phyloP scores from a whole-genome alignment of 371 early-diverging fungal species.

The Mucor piriformis region DNA sequence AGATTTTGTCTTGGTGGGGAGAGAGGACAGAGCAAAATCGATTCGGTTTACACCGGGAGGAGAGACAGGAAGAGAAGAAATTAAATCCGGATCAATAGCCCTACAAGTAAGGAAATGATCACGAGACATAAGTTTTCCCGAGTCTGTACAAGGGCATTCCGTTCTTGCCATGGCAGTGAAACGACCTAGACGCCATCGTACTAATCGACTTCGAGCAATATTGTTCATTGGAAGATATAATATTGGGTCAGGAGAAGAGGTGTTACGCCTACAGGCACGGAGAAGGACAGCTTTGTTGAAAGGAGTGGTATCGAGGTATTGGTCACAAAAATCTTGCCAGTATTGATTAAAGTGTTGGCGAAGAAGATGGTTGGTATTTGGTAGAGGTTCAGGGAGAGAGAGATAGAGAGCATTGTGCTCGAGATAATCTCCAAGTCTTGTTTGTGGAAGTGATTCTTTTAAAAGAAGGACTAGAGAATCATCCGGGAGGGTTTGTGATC shows the following conservation, averaged over 20 bases:
- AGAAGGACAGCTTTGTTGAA: too few relatives aligned
- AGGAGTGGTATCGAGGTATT: too few relatives aligned
- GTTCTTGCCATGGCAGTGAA: neutral
- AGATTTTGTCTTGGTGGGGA: too few relatives aligned
- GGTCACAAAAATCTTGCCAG: neutral
- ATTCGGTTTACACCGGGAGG: constrained; percentile 3
- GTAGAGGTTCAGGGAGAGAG: neutral
- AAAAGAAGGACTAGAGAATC: neutral
- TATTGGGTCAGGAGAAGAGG: too few relatives aligned
- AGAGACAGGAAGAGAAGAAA: neutral
- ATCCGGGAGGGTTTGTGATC: neutral
- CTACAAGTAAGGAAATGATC: neutral
- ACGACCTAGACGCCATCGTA: constrained; percentile 11
- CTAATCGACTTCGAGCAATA: constrained; percentile 2
- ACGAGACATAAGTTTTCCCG: neutral
- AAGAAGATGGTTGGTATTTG: neutral
- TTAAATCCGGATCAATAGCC: neutral
- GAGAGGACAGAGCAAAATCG: too few relatives aligned
- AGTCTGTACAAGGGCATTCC: neutral
- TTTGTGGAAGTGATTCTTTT: neutral
- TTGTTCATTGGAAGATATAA: too few relatives aligned
- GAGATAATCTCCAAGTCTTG: neutral
- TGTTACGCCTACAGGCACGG: too few relatives aligned
- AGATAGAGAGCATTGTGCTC: neutral
- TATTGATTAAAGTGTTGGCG: neutral